A percentile compares a stretch with the other conserved stretches of the same genome.
Evolutionary conservation across 2,329 filamentous ascomycete species (phyloP).

Genomic region (Xylariaceae sp.): DNA sequence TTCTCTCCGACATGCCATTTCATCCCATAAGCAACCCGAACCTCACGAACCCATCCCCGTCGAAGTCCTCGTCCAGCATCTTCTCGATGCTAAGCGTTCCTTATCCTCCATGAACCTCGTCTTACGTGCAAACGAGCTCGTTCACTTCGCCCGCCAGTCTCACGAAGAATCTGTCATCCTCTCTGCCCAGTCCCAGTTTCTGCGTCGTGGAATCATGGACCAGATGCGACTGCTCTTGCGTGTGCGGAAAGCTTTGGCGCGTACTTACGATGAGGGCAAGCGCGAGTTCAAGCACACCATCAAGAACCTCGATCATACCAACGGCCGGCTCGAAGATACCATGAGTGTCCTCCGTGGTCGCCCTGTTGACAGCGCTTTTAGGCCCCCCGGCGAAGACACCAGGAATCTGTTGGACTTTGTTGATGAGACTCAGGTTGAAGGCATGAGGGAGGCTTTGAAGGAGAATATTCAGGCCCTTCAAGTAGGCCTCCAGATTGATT

Average conservation of each 20-base stretch:
- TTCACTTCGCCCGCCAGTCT: slow-evolving; percentile 68
- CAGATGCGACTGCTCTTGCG: slow-evolving; percentile 50
- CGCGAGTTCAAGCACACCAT: slow-evolving; percentile 60
- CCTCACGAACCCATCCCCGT: slow-evolving; percentile 47
- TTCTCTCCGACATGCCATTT: no score
- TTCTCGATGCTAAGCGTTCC: slow-evolving; percentile 82
- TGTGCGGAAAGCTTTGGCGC: slow-evolving; percentile 48
- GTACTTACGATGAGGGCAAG: slow-evolving; percentile 55
- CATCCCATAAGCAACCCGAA: slow-evolving; percentile 30
- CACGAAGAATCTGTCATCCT: slow-evolving; percentile 77
- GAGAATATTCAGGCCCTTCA: slow-evolving; percentile 68
- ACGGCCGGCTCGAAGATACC: slow-evolving; percentile 61
- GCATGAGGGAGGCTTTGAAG: slow-evolving; percentile 63
- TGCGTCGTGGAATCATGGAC: slow-evolving; percentile 58
- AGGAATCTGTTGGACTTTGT: slow-evolving; percentile 73
- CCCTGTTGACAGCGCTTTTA: slow-evolving; percentile 59
- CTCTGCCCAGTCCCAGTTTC: slow-evolving; percentile 63
- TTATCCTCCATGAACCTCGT: slow-evolving; percentile 80
- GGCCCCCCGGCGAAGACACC: slow-evolving; percentile 53
- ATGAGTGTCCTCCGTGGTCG: slow-evolving; percentile 62
- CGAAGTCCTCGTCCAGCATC: slow-evolving; percentile 76
- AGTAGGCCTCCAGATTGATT: slow-evolving; percentile 35
- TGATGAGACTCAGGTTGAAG: slow-evolving; percentile 65
- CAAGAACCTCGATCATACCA: slow-evolving; percentile 61
- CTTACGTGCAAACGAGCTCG: slow-evolving; percentile 81